Evolutionary conservation across 169 alveolate genomes (phyloP), one percentile per base, ranked within the genome.

Genomic region (Plasmodium ovale): DNA sequence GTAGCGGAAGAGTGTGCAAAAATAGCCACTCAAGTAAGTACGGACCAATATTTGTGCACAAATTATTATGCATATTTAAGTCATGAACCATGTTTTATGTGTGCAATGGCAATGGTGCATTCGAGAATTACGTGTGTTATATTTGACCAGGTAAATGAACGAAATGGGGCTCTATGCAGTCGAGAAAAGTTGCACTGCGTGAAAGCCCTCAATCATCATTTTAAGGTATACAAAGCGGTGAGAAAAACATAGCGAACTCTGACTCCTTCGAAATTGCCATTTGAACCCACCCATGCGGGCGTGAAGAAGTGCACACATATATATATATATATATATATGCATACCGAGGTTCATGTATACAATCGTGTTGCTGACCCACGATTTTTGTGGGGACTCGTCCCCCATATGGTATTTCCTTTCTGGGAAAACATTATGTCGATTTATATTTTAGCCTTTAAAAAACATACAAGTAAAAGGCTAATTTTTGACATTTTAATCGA

Each of bases 31-130:
- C 35, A 64, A 60, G 53, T 70, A 54, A 47, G 16, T 23, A 47
- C 33, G 47, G 87, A 72, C 37, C 95, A 96, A 54, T 96, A 96
- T 72, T 74, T 94, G 7, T 96, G 98, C 84, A 92, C 96, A 1
- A 95, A 94, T 21, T 93, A 95, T 67, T 94, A 68, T 31, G 98
- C 93, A 39, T 96, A 69, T 65, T 54, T 95, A 69, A 91, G 96
- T 42, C 96, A 94, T 56, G 99, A 97, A 89, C 99, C 99, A 44
- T 97, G 99, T 87, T 94, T 97, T 69, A 96, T 97, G 98, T 98
- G 99, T 88, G 96, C 98, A n/a, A 98, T 98, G 99, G 99, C 99
- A 19, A 93, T 97, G 77, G 87, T 98, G 5, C 99, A 98, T 88
- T 96, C 99, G 12, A 90, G 99, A 54, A 94, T 98, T 37, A 88